phyloP scores from a whole-genome alignment of 306 rosid species.

The Casuarina equisetifolia region DNA sequence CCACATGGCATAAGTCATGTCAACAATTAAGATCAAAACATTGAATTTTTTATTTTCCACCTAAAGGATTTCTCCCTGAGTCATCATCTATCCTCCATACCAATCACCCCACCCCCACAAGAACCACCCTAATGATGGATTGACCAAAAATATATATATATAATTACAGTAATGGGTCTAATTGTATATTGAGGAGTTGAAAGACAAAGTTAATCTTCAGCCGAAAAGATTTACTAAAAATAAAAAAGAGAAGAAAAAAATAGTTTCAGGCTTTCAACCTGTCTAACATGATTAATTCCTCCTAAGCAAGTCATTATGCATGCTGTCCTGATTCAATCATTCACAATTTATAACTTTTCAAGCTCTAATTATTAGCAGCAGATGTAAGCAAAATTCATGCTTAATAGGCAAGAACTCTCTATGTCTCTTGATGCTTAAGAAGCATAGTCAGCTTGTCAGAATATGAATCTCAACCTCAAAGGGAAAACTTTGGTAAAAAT shows the following conservation, averaged over 20 bases:
- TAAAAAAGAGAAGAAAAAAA: too few species aligned
- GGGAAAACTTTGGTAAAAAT: neutral
- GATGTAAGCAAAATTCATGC: neutral
- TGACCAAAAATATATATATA: neutral
- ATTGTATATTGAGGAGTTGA: neutral
- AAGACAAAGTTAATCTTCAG: neutral
- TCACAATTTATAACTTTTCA: too few species aligned
- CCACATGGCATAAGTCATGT: neutral
- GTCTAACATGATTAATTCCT: neutral
- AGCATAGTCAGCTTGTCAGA: neutral
- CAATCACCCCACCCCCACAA: neutral
- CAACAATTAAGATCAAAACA: neutral
- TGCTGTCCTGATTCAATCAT: too few species aligned
- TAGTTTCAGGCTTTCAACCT: neutral
- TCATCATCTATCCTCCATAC: neutral
- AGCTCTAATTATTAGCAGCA: too few species aligned
- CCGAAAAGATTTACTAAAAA: neutral
- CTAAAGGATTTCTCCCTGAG: neutral
- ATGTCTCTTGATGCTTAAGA: neutral
- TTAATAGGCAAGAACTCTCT: neutral
- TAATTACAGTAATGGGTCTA: neutral
- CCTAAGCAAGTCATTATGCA: neutral
- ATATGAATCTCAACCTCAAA: neutral
- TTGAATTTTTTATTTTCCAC: neutral
- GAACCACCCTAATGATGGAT: neutral